Evolutionary conservation across 2,329 filamentous ascomycete species (phyloP), one percentile per base, ranked within the genome.

Genomic region (Colletotrichum sp.): DNA sequence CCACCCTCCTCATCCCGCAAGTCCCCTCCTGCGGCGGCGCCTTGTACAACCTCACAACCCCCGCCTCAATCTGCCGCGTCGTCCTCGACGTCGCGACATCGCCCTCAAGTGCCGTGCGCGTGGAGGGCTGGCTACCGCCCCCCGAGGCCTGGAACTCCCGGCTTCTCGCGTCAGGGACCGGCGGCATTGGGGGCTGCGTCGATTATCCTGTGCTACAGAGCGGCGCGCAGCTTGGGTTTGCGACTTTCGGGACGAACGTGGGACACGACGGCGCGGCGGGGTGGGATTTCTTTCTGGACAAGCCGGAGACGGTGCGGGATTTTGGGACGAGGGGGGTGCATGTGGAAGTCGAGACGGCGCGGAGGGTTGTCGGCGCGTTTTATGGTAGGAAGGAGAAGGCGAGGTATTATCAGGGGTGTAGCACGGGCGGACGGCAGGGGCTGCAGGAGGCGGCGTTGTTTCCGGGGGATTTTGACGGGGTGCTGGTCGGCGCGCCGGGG

Each of bases 401-500:
- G 60, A 36, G 32, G 18, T 64, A 64, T 36, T 64, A 64, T 32
- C 60, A 36, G 18, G 32, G 32, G 18, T 64, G 60, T 28, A 36
- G 30, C 18, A 64, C 60, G 6, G 60, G 60, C 3, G 60, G 60
- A 2, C 0, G 60, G 6, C 60, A 64, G 60, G 60, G 32, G 0
- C 3, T 64, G 30, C 30, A 64, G 32, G 60, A 39, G 12, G 60
- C 60, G 26, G 30, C 30, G 32, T 0, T 24, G 12, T 36, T 21
- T 24, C 60, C 60, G 3, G 60, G 6, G 6, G 60, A 64, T 2
- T 64, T 64, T 26, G 60, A 64, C 13, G 32, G 60, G 18, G 21
- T 64, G 16, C 12, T 92, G 2, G 87, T 90, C 16, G 89, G 89
- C 8, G 81, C 82, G 2, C 81, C 87, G 36, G 89, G 89, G 0